phyloP scores from a whole-genome alignment of 2,329 filamentous ascomycete genomes.

The Ophiosphaerella korrae region DNA sequence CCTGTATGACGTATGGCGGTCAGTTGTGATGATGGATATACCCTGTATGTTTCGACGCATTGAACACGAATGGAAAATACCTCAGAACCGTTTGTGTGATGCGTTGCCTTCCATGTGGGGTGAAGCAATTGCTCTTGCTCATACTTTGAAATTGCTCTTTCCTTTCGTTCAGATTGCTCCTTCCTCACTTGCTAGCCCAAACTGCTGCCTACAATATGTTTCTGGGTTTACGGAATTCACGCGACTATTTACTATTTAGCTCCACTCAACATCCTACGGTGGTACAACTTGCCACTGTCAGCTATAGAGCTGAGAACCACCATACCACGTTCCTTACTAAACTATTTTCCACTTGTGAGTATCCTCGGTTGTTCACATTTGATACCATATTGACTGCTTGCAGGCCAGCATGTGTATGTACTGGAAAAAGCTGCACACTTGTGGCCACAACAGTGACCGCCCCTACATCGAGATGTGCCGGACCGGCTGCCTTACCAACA shows the following conservation, averaged over 20 bases:
- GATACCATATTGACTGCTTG: neutral
- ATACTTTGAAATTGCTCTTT: neutral
- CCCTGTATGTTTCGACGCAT: conserved; percentile 15
- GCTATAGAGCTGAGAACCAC: no score
- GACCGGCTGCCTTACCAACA: conserved; percentile 24
- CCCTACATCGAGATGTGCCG: conserved; percentile 33
- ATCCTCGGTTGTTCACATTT: neutral
- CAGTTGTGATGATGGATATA: conserved; percentile 18
- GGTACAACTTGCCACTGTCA: no score
- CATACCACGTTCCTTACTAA: neutral
- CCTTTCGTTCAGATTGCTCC: neutral
- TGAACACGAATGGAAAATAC: neutral
- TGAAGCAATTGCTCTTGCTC: neutral
- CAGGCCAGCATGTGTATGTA: conserved; percentile 27
- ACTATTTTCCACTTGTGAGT: neutral
- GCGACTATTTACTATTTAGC: no score
- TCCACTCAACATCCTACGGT: no score
- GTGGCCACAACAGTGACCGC: conserved; percentile 22
- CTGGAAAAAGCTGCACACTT: conserved; percentile 33
- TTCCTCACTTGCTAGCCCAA: neutral
- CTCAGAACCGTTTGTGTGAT: neutral
- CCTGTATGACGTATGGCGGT: conserved; percentile 2
- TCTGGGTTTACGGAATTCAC: no score
- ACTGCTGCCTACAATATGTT: neutral
- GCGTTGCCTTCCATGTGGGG: neutral